Evolutionary conservation across 1,284 basidiomycete genomes (phyloP).

Genomic region (Amylostereum areolatum): DNA sequence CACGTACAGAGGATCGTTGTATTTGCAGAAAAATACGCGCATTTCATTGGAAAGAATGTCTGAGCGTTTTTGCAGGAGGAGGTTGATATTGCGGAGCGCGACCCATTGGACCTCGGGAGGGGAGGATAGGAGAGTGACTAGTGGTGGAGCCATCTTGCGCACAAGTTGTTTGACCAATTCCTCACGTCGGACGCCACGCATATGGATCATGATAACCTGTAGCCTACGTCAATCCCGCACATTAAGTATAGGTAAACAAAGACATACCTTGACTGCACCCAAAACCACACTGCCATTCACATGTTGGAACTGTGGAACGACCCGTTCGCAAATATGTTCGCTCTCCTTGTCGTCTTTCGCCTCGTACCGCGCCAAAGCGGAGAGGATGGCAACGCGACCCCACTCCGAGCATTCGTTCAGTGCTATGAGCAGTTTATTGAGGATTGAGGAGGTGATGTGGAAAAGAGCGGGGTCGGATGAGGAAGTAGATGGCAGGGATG

Average conservation of each 20-base stretch:
- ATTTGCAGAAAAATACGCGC: slow-evolving; percentile 99
- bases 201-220: slow-evolving; percentile 96
- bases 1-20: slow-evolving; percentile 98
- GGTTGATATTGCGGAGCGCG: slow-evolving; percentile 92
- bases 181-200: slow-evolving; percentile 77
- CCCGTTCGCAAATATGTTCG: slow-evolving; percentile 98
- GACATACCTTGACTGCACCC: slow-evolving; percentile 82
- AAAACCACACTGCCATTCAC: slow-evolving; percentile 93
- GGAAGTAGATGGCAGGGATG: slow-evolving; percentile 44
- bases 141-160: slow-evolving; percentile 96
- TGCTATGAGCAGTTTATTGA: slow-evolving; percentile 90
- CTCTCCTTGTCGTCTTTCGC: slow-evolving; percentile 88
- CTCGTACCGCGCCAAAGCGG: slow-evolving; percentile 80
- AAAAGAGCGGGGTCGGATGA: slow-evolving; percentile 69
- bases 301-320: slow-evolving; percentile 98
- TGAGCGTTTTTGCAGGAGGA: slow-evolving; percentile 89
- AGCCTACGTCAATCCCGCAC: slow-evolving; percentile 1
- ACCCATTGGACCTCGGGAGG: slow-evolving; percentile 95
- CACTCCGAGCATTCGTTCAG: slow-evolving; percentile 99
- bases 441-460: slow-evolving; percentile 72
- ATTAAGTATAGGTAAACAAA: slow-evolving; percentile 1
- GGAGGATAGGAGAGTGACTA: slow-evolving; percentile 75
- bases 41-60: slow-evolving; percentile 92
- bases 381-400: slow-evolving; percentile 92
- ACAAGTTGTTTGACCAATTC: slow-evolving; percentile 85